Evolutionary conservation across 1,284 basidiomycete genomes (phyloP).

Genomic region (Rhodotorula sp.): DNA sequence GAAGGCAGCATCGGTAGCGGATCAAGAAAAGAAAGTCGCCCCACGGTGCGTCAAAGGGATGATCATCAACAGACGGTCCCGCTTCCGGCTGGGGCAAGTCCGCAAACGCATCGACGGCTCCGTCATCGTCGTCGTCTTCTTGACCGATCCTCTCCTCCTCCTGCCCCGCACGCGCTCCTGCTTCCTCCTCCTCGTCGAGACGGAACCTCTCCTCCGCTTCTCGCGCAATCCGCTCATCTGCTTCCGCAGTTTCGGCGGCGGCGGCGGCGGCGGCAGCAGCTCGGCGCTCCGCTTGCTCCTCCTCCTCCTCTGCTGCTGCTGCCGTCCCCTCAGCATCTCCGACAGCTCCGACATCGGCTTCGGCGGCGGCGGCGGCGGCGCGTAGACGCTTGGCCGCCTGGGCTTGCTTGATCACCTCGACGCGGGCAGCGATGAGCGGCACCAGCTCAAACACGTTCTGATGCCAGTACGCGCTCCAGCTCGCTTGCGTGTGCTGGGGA

Average conservation of each 20-base stretch:
- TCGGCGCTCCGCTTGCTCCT: not conserved
- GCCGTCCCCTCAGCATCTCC: not conserved
- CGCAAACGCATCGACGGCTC: too few species aligned
- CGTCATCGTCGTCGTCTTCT: not conserved
- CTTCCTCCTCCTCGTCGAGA: not conserved
- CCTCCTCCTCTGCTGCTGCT: not conserved
- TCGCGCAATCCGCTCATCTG: too few species aligned
- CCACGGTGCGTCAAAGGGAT: not conserved
- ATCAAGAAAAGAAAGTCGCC: not conserved
- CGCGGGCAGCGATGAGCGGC: not conserved
- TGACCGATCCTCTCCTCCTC: not conserved
- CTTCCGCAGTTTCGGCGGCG: not conserved
- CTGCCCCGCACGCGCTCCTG: not conserved
- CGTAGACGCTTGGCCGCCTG: not conserved
- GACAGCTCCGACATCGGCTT: not conserved
- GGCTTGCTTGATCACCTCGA: not conserved
- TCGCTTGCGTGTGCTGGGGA: not conserved
- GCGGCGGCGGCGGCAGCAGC: not conserved
- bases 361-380: not conserved
- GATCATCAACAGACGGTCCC: not conserved
- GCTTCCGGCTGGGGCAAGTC: not conserved
- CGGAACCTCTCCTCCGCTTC: not conserved
- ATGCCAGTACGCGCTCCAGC: not conserved
- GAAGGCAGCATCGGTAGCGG: too few species aligned
- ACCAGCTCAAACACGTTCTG: not conserved